Evolutionary conservation across 1,284 basidiomycete species (phyloP).

Genomic region (Malassezia equina): DNA sequence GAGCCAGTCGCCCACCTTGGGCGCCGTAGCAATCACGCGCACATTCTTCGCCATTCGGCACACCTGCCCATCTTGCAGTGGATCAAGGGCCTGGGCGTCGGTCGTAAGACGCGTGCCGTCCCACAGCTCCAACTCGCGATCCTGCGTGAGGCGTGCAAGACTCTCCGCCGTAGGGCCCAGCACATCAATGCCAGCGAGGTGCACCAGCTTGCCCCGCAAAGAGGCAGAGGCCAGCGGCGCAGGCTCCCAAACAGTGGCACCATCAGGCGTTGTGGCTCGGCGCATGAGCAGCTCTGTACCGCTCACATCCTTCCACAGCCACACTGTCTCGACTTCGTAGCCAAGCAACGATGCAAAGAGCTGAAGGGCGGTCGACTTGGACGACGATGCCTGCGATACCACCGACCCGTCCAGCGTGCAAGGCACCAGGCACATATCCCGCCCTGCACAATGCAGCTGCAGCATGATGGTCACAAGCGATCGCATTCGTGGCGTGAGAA

Average conservation of each 20-base stretch:
- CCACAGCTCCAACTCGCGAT: slow-evolving; percentile 45
- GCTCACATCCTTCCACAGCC: slow-evolving; percentile 48
- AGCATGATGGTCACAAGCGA: slow-evolving; percentile 43
- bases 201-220: slow-evolving; percentile 46
- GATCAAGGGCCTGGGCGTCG: neutral
- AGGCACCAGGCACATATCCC: slow-evolving; percentile 44
- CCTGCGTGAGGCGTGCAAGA: slow-evolving; percentile 38
- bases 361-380: slow-evolving; percentile 45
- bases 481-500: slow-evolving; percentile 43
- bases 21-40: slow-evolving; percentile 46
- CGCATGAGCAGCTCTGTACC: slow-evolving; percentile 47
- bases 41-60: slow-evolving; percentile 31
- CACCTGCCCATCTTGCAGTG: slow-evolving; percentile 2
- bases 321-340: slow-evolving; percentile 46
- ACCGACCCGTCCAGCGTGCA: slow-evolving; percentile 18
- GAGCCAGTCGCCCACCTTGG: slow-evolving; percentile 42
- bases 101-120: slow-evolving; percentile 27
- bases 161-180: slow-evolving; percentile 45
- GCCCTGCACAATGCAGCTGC: slow-evolving; percentile 45
- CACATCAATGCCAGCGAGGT: slow-evolving; percentile 49
- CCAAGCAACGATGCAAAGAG: slow-evolving; percentile 47
- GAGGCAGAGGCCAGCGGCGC: slow-evolving; percentile 41
- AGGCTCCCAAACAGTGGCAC: slow-evolving; percentile 43
- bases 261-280: slow-evolving; percentile 38
- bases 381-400: slow-evolving; percentile 38